Percentiles rank a stretch among this genome's conserved stretches.
Conservation (phyloP, 495 filamentous ascomycete genomes). For the Pseudoneurospora amorphoporcata region DNA sequence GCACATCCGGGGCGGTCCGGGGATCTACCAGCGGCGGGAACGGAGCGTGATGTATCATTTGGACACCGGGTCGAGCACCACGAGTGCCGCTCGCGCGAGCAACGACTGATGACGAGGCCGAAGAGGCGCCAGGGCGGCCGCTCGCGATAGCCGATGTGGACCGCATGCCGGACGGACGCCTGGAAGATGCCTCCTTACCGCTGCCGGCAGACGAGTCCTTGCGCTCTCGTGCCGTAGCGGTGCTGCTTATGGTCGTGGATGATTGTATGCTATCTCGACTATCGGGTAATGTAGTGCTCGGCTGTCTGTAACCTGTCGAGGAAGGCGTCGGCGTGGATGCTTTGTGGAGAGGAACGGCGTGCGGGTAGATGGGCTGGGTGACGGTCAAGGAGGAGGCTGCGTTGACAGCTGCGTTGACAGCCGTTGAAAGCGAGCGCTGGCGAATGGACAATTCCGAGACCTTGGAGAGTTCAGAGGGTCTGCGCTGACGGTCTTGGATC, state of each 20-base stretch:
- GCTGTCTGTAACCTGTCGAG: conserved; percentile 14
- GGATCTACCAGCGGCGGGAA: conserved; percentile 50
- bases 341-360: conserved; percentile 19
- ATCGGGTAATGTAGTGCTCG: conserved; percentile 6
- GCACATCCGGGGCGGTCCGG: conserved; percentile 45
- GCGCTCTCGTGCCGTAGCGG: conserved; percentile 15
- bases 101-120: background rate
- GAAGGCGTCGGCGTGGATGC: conserved; percentile 16
- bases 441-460: conserved; percentile 38
- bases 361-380: conserved; percentile 8
- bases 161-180: conserved; percentile 30
- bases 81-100: conserved; percentile 18
- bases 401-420: conserved; percentile 17
- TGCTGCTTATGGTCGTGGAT: background rate
- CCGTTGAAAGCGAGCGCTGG: conserved; percentile 37
- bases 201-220: conserved; percentile 35
- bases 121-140: conserved; percentile 19
- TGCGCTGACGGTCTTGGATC: conserved; percentile 35
- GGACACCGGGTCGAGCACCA: conserved; percentile 5
- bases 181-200: conserved; percentile 13
- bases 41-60: conserved; percentile 19
- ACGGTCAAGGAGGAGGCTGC: conserved; percentile 17
- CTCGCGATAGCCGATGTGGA: conserved; percentile 43
- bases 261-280: conserved; percentile 6
- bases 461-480: conserved; percentile 34